Conservation (phyloP, 208 protist species). For the Leishmania guyanensis region DNA sequence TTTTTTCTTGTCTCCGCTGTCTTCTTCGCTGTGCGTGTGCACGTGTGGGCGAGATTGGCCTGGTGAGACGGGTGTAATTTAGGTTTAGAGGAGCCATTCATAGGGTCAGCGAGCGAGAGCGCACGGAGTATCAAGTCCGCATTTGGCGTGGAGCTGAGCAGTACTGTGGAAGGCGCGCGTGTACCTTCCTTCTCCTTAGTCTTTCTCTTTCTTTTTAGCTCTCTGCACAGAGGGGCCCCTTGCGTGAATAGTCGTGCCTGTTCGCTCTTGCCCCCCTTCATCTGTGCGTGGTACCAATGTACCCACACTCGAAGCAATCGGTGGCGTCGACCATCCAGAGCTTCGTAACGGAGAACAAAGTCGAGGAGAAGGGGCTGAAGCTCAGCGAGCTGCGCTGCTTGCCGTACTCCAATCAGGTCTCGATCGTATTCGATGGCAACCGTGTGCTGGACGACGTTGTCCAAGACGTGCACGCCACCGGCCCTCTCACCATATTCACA, state of each 20-base stretch:
- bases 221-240: background rate
- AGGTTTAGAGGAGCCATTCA: background rate
- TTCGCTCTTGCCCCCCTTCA: background rate
- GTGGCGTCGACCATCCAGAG: constrained; percentile 42
- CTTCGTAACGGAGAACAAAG: constrained; percentile 62
- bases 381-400: constrained; percentile 51
- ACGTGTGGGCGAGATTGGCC: background rate
- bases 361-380: constrained; percentile 68
- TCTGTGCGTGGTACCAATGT: constrained; percentile 28
- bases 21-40: background rate
- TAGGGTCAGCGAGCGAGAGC: constrained; percentile 1
- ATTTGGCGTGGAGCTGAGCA: background rate
- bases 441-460: constrained; percentile 79
- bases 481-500: constrained; percentile 71
- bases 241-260: background rate
- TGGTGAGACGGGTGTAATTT: background rate
- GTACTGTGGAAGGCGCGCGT: background rate
- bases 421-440: constrained; percentile 78
- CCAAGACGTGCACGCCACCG: constrained; percentile 52
- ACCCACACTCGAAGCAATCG: constrained; percentile 35
- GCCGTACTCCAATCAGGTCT: constrained; percentile 53
- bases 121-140: background rate
- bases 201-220: background rate
- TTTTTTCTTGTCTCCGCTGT: background rate
- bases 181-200: background rate